A percentile compares a stretch with the other conserved stretches of the same genome.
Evolutionary conservation across 2,329 filamentous ascomycete species (phyloP).

Genomic region (Sporothrix mexicana): DNA sequence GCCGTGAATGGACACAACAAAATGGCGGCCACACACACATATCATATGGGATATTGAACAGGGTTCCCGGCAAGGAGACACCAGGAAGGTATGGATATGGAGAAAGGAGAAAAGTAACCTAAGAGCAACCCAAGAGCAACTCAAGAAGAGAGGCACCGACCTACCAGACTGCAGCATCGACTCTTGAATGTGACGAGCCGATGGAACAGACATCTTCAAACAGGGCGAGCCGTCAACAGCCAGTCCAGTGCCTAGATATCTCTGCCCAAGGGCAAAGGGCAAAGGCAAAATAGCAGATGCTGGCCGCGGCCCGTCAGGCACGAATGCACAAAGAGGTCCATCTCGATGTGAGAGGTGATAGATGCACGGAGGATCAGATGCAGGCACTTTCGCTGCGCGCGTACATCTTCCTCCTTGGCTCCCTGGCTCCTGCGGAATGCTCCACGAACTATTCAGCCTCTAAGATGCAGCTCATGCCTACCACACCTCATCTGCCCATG

Average conservation of each 20-base stretch:
- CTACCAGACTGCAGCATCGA: conserved; percentile 30
- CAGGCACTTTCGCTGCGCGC: conserved; percentile 3
- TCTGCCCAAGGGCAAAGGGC: neutral
- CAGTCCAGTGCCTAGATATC: neutral
- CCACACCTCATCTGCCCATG: neutral
- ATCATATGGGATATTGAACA: neutral
- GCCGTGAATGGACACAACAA: neutral
- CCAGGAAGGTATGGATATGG: no score
- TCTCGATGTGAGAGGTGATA: neutral
- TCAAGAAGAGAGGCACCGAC: neutral
- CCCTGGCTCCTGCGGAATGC: no score
- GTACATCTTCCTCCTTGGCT: neutral
- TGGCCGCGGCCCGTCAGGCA: conserved; percentile 29
- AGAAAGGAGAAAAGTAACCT: neutral
- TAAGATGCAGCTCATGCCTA: neutral
- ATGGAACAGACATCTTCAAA: neutral
- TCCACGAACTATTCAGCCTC: neutral
- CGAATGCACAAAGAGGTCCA: conserved; percentile 12
- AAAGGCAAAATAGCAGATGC: neutral
- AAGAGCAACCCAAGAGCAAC: neutral
- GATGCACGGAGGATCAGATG: neutral
- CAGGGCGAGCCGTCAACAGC: conserved; percentile 8
- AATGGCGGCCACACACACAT: neutral
- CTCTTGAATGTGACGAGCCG: conserved; percentile 21
- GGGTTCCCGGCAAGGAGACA: neutral